phyloP scores from a whole-genome alignment of 306 rosid genomes.

The Cotoneaster glaucophyllus region DNA sequence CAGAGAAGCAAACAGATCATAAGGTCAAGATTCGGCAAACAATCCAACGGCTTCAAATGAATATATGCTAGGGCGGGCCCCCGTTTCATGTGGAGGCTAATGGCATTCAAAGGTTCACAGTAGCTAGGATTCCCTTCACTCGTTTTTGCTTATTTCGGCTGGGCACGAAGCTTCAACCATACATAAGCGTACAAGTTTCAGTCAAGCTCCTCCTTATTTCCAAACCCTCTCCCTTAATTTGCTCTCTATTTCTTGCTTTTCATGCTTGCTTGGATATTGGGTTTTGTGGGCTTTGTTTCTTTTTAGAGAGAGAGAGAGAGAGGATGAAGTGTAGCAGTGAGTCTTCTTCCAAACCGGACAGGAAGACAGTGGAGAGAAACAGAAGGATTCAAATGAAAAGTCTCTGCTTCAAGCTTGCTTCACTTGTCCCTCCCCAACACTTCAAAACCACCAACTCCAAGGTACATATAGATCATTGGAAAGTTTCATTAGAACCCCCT shows the following conservation, averaged over 20 bases:
- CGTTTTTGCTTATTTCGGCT: not conserved
- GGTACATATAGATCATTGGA: constrained; percentile 15
- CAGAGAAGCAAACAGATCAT: not conserved
- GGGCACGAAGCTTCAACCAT: not conserved
- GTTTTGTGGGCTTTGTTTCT: not conserved
- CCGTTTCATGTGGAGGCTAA: not conserved
- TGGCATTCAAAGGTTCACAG: not conserved
- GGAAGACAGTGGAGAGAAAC: constrained; percentile 61
- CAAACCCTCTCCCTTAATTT: not conserved
- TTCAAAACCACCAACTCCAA: constrained; percentile 25
- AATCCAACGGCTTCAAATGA: not conserved
- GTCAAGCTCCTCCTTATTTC: not conserved
- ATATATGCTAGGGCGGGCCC: not conserved
- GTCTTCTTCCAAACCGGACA: constrained; percentile 39
- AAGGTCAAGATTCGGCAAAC: not conserved
- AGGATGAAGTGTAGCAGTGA: constrained; percentile 19
- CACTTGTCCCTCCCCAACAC: constrained; percentile 48
- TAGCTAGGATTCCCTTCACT: not conserved
- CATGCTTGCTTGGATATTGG: not conserved
- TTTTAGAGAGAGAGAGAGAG: not conserved
- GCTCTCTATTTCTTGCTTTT: not conserved
- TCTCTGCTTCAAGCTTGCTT: constrained; percentile 54
- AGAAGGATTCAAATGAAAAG: constrained; percentile 68
- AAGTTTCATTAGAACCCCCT: no score
- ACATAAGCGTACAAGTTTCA: not conserved